Evolutionary conservation across 2,329 filamentous ascomycete genomes (phyloP).

Genomic region (Neofusicoccum kwambonambiense): DNA sequence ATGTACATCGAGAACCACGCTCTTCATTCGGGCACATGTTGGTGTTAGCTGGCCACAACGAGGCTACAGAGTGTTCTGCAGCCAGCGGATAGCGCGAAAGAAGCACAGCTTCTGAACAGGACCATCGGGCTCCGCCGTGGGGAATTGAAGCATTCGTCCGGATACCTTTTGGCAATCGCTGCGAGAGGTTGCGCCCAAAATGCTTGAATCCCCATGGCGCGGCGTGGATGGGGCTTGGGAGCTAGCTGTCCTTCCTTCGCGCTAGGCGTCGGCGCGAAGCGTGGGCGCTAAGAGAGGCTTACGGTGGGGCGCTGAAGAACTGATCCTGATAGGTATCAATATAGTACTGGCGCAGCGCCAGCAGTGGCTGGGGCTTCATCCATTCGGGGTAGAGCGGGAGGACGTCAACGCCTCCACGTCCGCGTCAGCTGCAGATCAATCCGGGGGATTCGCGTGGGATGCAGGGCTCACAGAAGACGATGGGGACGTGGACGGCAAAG

Average conservation of each 20-base stretch:
- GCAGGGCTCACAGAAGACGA: conserved; percentile 56
- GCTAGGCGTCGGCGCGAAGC: neutral
- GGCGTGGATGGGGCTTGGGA: no score
- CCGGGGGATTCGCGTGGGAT: conserved; percentile 14
- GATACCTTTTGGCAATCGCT: no score
- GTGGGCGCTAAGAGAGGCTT: conserved; percentile 20
- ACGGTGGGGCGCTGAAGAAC: conserved; percentile 60
- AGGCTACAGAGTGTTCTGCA: neutral
- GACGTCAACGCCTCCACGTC: conserved; percentile 58
- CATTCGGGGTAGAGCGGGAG: conserved; percentile 56
- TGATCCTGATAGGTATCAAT: conserved; percentile 61
- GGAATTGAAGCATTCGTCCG: no score
- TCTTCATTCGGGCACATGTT: neutral
- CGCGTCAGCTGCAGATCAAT: conserved; percentile 12
- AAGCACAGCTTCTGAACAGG: no score
- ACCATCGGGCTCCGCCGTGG: no score
- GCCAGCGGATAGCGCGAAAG: no score
- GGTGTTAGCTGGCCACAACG: neutral
- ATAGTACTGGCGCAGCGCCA: conserved; percentile 55
- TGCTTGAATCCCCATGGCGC: no score
- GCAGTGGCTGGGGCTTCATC: conserved; percentile 51
- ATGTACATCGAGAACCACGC: conserved; percentile 58
- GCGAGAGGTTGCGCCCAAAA: no score
- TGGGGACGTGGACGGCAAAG: conserved; percentile 61
- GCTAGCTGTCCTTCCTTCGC: no score